A percentile compares a stretch with the other conserved stretches of the same genome.
Evolutionary conservation across 2,329 filamentous ascomycete genomes (phyloP).

Genomic region (Aplosporella prunicola): DNA sequence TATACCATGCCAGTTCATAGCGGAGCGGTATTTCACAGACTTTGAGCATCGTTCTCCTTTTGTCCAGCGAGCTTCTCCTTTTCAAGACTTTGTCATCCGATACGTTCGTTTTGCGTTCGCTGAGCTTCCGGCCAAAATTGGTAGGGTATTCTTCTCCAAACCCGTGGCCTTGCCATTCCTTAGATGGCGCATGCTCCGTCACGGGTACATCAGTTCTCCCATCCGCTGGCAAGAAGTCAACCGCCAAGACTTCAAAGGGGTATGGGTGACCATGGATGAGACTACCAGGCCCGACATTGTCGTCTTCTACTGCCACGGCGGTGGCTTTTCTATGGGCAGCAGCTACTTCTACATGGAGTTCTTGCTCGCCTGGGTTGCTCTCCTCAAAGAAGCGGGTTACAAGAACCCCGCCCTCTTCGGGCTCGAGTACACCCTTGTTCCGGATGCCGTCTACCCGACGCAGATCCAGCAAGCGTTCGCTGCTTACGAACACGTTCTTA

Average conservation of each 20-base stretch:
- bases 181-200: constrained; percentile 63
- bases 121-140: constrained; percentile 57
- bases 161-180: constrained; percentile 64
- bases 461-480: constrained; percentile 61
- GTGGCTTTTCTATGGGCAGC: constrained; percentile 77
- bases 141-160: constrained; percentile 69
- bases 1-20: constrained; percentile 50
- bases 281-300: constrained; percentile 59
- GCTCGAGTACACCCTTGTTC: constrained; percentile 72
- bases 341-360: constrained; percentile 80
- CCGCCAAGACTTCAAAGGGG: constrained; percentile 47
- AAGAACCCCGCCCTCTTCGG: constrained; percentile 69
- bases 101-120: constrained; percentile 72
- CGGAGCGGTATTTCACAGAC: constrained; percentile 46
- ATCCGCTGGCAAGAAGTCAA: constrained; percentile 55
- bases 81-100: constrained; percentile 68
- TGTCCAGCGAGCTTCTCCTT: constrained; percentile 58
- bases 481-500: constrained; percentile 62
- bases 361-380: constrained; percentile 58
- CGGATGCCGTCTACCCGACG: constrained; percentile 61
- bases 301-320: constrained; percentile 75
- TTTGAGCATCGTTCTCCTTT: constrained; percentile 48
- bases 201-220: constrained; percentile 55
- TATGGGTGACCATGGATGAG: constrained; percentile 60
- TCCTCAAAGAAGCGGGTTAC: constrained; percentile 57